Percentiles rank a stretch among this genome's conserved stretches.
Conservation (phyloP, 371 early-diverging fungal species). For the Mucor plumbeus region DNA sequence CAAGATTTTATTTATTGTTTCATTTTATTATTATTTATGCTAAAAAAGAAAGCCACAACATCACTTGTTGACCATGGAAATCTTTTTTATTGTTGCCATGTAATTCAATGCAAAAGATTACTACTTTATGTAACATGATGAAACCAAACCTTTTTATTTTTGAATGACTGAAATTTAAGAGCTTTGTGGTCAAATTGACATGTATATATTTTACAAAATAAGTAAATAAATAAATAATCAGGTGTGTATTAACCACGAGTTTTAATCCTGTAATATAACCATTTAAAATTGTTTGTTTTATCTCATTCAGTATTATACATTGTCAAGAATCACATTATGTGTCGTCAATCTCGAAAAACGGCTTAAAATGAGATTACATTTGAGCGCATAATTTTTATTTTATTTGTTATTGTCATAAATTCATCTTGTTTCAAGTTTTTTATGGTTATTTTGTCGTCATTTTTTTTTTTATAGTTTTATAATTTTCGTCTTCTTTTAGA, state of each 20-base stretch:
- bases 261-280: neutral
- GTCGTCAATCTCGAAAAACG: neutral
- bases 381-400: neutral
- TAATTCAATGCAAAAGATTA: neutral
- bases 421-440: neutral
- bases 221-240: neutral
- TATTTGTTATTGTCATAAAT: neutral
- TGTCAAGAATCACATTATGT: constrained; percentile 6
- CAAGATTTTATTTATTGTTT: constrained; percentile 3
- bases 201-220: neutral
- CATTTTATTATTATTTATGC: neutral
- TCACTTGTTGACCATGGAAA: neutral
- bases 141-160: neutral
- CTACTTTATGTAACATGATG: neutral
- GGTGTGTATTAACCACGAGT: neutral
- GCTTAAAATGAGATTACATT: neutral
- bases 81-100: neutral
- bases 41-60: neutral
- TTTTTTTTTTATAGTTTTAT: neutral
- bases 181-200: neutral
- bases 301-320: neutral
- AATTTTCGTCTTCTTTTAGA: neutral
- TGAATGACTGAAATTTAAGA: neutral
- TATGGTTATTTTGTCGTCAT: constrained; percentile 1
- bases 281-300: constrained; percentile 12